A percentile compares a stretch with the other conserved stretches of the same genome.
Evolutionary conservation across 495 filamentous ascomycete species (phyloP).

Genomic region (Annulohypoxylon maeteangense): DNA sequence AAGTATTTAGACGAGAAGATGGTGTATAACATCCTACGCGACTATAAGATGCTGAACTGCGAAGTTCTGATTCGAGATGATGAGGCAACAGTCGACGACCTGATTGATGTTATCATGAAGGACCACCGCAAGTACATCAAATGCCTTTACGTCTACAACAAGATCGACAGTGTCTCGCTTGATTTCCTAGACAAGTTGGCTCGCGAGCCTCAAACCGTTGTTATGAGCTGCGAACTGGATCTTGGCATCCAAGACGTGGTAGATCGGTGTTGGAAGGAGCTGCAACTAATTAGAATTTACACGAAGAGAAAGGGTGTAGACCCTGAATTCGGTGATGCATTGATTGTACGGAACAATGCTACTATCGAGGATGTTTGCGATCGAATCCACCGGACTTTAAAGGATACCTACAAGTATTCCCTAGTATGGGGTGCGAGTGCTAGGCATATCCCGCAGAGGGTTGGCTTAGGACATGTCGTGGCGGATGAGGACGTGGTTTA

Average conservation of each 20-base stretch:
- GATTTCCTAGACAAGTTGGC: conserved; percentile 93
- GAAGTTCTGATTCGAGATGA: conserved; percentile 96
- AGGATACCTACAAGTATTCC: conserved; percentile 99
- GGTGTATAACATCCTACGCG: conserved; percentile 92
- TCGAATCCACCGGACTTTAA: conserved; percentile 90
- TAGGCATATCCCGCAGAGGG: conserved; percentile 91
- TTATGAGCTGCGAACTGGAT: conserved; percentile 98
- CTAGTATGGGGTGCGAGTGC: conserved; percentile 98
- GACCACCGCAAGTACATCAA: conserved; percentile 97
- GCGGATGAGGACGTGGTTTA: conserved; percentile 97
- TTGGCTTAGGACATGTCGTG: conserved; percentile 87
- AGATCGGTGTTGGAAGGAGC: conserved; percentile 94
- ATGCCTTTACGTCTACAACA: conserved; percentile 99
- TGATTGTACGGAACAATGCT: conserved; percentile 89
- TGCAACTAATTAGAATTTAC: conserved; percentile 91
- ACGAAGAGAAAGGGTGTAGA: conserved; percentile 96
- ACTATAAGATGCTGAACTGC: conserved; percentile 99
- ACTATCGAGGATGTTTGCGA: conserved; percentile 98
- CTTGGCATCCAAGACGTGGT: conserved; percentile 96
- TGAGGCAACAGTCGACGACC: conserved; percentile 94
- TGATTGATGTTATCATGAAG: conserved; percentile 99
- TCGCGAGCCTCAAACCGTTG: conserved; percentile 89
- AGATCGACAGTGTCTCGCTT: conserved; percentile 95
- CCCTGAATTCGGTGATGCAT: conserved; percentile 89
- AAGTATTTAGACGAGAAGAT: conserved; percentile 96